A percentile compares a stretch with the other conserved stretches of the same genome.
Conservation (phyloP, 495 filamentous ascomycete species). For the Neurospora sublineolata region DNA sequence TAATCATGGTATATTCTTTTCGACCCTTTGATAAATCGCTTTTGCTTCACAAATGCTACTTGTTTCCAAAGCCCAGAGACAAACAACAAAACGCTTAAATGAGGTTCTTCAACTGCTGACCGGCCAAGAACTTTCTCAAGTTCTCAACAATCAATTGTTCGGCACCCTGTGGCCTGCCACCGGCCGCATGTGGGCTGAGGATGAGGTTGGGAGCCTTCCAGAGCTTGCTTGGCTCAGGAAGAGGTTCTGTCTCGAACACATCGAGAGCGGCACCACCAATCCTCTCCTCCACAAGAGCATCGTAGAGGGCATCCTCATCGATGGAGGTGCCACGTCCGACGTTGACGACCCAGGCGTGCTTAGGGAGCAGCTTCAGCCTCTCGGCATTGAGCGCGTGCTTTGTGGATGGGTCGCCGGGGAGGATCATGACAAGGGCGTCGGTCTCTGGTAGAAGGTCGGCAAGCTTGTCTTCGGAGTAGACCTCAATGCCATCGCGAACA, state of each 20-base stretch:
- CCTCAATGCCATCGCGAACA: constrained; percentile 46
- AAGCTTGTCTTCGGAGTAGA: constrained; percentile 34
- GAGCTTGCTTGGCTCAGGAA: constrained; percentile 27
- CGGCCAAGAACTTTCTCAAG: constrained; percentile 38
- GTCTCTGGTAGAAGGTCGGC: constrained; percentile 50
- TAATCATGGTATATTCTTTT: background rate
- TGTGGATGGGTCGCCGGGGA: constrained; percentile 56
- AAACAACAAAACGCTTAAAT: constrained; percentile 18
- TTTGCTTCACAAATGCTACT: background rate
- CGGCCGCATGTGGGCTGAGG: constrained; percentile 35
- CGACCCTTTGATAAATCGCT: background rate
- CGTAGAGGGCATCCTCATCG: constrained; percentile 67
- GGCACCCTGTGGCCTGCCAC: constrained; percentile 41
- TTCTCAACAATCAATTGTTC: constrained; percentile 45
- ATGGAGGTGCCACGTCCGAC: constrained; percentile 71
- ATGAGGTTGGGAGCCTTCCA: constrained; percentile 30
- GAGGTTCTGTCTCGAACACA: constrained; percentile 70
- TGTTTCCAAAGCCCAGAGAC: background rate
- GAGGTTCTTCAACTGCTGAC: constrained; percentile 41
- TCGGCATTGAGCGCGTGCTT: constrained; percentile 54
- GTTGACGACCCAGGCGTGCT: constrained; percentile 70
- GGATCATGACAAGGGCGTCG: constrained; percentile 69
- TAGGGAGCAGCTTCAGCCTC: constrained; percentile 61
- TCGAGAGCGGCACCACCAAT: constrained; percentile 61
- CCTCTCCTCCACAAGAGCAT: constrained; percentile 55